Evolutionary conservation across 495 filamentous ascomycete genomes (phyloP).

Genomic region (Chaetomium tenue): DNA sequence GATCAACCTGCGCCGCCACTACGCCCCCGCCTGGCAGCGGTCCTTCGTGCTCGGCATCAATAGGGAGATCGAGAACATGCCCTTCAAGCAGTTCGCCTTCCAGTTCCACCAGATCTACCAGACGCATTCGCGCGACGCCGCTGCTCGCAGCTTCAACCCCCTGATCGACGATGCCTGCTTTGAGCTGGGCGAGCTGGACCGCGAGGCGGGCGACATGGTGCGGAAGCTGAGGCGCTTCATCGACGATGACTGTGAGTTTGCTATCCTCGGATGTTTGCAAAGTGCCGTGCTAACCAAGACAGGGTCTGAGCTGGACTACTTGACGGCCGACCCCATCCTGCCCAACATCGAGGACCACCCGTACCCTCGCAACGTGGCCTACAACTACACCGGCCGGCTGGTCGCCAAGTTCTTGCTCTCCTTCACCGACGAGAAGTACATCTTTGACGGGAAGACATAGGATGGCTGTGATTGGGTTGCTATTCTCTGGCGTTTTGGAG

Average conservation of each 20-base stretch:
- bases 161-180: constrained; percentile 39
- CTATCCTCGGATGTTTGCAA: neutral
- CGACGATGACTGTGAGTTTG: constrained; percentile 41
- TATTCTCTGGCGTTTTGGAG: neutral
- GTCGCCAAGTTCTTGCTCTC: constrained; percentile 51
- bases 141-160: constrained; percentile 47
- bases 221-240: constrained; percentile 41
- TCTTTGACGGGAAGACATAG: constrained; percentile 26
- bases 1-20: constrained; percentile 39
- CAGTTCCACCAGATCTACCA: constrained; percentile 57
- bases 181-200: constrained; percentile 41
- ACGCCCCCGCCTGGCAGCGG: constrained; percentile 36
- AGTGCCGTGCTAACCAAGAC: constrained; percentile 19
- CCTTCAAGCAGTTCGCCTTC: constrained; percentile 52
- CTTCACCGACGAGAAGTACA: constrained; percentile 46
- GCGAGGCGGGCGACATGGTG: constrained; percentile 43
- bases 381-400: constrained; percentile 51
- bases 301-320: constrained; percentile 50
- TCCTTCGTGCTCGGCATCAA: constrained; percentile 44
- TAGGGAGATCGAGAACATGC: constrained; percentile 49
- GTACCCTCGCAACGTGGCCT: constrained; percentile 44
- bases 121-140: constrained; percentile 46
- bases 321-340: constrained; percentile 47
- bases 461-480: neutral
- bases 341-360: constrained; percentile 44